Base-by-base conservation (phyloP, 768 basidiomycete species). In the Pleurotus cornucopiae region DNA sequence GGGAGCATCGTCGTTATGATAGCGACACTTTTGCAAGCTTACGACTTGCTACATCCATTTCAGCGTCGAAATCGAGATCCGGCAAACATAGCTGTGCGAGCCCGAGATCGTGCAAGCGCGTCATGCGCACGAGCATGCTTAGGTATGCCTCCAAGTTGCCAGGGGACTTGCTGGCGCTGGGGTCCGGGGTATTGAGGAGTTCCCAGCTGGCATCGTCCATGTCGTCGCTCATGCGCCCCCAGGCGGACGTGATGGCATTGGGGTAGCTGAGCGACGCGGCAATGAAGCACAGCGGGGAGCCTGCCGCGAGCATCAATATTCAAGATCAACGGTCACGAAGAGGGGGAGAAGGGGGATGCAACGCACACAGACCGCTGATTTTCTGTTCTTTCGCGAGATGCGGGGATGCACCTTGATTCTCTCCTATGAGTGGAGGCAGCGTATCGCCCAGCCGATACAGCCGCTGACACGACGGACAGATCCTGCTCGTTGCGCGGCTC, bases 391-490 rank as follows among this genome's bases (percentile, higher is more conserved):
- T 73, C 43, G 66, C 61, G 23, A 84, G 75, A 59, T 73, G 72
- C 0, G 76, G 74, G 6, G 75, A 67, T n/a, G 62, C 62, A 23
- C 55, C 60, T 4, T 58, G 60, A 9, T 71, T 58, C 59, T 67
- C 62, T 6, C 67, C 67, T 5, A 62, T 62, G 14, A 74, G 57
- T 20, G 78, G 77, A 21, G 79, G 77, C 1, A 91, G 73, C 1
- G 73, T 66, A 49, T 93, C 90, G 1, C 88, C 88, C 0, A 91
- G 69, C 4, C 72, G 75, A 64, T 91, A 93, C 26, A 91, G 68
- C 13, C 90, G 72, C 66, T 84, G 81, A 64, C 91, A 93, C 0
- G 88, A 80, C 2, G 91, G 90, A 62, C 91, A 93, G 51, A 92
- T 78, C 23, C 91, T 83, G 54, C 84, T 80, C 7, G 75, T 78